These are phyloP conservation scores for Viola pubescens DNA, from an alignment of 441 rosid species.

Conservation along the genomic window DNA sequence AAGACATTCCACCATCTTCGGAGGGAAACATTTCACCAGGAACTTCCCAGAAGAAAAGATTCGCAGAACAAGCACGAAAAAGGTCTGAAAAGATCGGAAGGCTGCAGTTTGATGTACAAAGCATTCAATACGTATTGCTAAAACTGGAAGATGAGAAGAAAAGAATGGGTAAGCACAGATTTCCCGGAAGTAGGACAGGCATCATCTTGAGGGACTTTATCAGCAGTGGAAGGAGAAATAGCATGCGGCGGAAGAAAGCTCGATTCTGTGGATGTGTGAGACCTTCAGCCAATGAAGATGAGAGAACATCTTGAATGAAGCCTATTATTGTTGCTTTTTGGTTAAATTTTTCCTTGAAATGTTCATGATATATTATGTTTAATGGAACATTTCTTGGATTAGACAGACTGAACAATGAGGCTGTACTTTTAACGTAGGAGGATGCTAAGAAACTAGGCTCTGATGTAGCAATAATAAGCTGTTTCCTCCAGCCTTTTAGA, in stretches of 20 bases:
- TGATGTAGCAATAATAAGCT: slow-evolving; percentile 21
- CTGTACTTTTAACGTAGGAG: slow-evolving; percentile 9
- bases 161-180: slow-evolving; percentile 33
- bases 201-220: slow-evolving; percentile 65
- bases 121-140: slow-evolving; percentile 46
- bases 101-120: slow-evolving; percentile 70
- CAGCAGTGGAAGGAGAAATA: slow-evolving; percentile 46
- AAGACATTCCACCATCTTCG: slow-evolving; percentile 29
- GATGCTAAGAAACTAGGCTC: slow-evolving; percentile 13
- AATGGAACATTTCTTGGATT: slow-evolving; percentile 7
- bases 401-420: slow-evolving; percentile 15
- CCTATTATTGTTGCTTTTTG: slow-evolving; percentile 1
- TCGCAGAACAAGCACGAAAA: slow-evolving; percentile 47
- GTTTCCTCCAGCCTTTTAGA: slow-evolving; percentile 10
- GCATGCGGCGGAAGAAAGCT: slow-evolving; percentile 42
- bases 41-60: slow-evolving; percentile 32
- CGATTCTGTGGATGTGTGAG: slow-evolving; percentile 71
- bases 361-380: slow-evolving; percentile 5
- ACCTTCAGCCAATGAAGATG: slow-evolving; percentile 33
- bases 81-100: slow-evolving; percentile 70
- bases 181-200: slow-evolving; percentile 51
- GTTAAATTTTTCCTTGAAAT: slow-evolving; percentile 8
- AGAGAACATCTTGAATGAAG: slow-evolving; percentile 12
- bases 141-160: slow-evolving; percentile 73
- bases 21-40: slow-evolving; percentile 21